phyloP scores from a whole-genome alignment of 805 yeast genomes.

The Scheffersomyces coipomensis region DNA sequence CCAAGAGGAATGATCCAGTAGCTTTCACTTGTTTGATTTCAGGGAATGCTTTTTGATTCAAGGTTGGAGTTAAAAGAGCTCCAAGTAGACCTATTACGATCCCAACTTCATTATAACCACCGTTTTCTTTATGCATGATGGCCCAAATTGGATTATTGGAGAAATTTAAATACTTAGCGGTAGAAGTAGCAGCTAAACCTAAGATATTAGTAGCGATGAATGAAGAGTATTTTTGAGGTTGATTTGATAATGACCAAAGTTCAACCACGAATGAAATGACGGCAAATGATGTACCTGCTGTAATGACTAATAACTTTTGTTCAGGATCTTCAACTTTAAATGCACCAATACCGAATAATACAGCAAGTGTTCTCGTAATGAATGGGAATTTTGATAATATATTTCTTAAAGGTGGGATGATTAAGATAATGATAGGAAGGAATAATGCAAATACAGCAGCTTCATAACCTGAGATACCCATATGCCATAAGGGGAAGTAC shows the following conservation, averaged over 20 bases:
- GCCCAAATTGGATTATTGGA: conserved; percentile 98
- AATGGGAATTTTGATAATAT: conserved; percentile 47
- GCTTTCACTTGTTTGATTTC: conserved; percentile 12
- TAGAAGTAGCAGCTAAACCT: conserved; percentile 73
- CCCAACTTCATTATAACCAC: conserved; percentile 81
- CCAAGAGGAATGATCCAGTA: conserved; percentile 47
- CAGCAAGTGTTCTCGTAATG: conserved; percentile 53
- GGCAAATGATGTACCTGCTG: conserved; percentile 66
- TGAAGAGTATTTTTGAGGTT: conserved; percentile 34
- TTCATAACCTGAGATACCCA: conserved; percentile 97
- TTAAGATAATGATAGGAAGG: conserved; percentile 57
- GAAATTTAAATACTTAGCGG: conserved; percentile 70
- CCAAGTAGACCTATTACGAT: conserved; percentile 59
- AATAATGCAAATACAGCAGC: conserved; percentile 55
- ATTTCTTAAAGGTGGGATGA: conserved; percentile 36
- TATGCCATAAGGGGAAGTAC: conserved; percentile 97
- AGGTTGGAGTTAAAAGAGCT: conserved; percentile 59
- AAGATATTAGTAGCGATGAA: conserved; percentile 58
- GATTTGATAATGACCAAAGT: conserved; percentile 31
- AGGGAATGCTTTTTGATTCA: not conserved
- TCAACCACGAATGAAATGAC: conserved; percentile 59
- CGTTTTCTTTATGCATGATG: conserved; percentile 78
- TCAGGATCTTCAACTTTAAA: conserved; percentile 69
- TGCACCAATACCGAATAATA: conserved; percentile 71
- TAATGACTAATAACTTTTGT: conserved; percentile 59